Evolutionary conservation across 768 basidiomycete genomes (phyloP).

Genomic region (Sporobolomyces pararoseus): DNA sequence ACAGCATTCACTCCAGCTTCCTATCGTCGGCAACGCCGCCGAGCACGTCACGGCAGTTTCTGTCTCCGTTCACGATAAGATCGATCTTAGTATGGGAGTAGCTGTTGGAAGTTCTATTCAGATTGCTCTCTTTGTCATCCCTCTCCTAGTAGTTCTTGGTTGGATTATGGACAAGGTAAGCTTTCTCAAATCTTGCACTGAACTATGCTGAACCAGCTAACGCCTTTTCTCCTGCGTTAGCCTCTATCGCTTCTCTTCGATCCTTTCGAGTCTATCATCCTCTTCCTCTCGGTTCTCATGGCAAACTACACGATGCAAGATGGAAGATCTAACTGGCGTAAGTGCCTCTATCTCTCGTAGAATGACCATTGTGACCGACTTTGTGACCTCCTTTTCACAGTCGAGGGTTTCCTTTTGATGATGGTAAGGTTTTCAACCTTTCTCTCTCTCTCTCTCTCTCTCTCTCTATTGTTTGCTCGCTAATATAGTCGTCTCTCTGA

Average conservation of each 20-base stretch:
- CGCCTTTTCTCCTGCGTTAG: slow-evolving; percentile 55
- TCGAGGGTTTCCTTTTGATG: slow-evolving; percentile 40
- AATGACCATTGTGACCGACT: background rate
- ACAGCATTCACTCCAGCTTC: too few species aligned
- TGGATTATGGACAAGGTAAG: slow-evolving; percentile 71
- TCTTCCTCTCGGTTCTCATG: slow-evolving; percentile 41
- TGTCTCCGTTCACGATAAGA: slow-evolving; percentile 79
- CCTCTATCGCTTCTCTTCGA: slow-evolving; percentile 38
- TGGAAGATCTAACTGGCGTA: slow-evolving; percentile 29
- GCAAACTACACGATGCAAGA: slow-evolving; percentile 40
- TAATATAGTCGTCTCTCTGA: background rate
- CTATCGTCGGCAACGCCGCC: slow-evolving; percentile 83
- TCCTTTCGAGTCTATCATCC: slow-evolving; percentile 40
- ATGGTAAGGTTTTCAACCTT: background rate
- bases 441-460: too few species aligned
- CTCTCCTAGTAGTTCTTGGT: slow-evolving; percentile 60
- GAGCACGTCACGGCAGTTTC: slow-evolving; percentile 67
- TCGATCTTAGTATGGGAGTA: slow-evolving; percentile 79
- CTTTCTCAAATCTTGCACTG: background rate
- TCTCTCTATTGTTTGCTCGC: background rate
- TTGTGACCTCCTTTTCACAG: slow-evolving; percentile 12
- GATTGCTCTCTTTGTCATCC: slow-evolving; percentile 76
- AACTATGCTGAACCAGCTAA: slow-evolving; percentile 42
- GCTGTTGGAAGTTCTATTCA: slow-evolving; percentile 64
- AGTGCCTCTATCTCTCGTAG: background rate